Conservation (phyloP, 2,329 filamentous ascomycete genomes). For the Colletotrichum karsti region DNA sequence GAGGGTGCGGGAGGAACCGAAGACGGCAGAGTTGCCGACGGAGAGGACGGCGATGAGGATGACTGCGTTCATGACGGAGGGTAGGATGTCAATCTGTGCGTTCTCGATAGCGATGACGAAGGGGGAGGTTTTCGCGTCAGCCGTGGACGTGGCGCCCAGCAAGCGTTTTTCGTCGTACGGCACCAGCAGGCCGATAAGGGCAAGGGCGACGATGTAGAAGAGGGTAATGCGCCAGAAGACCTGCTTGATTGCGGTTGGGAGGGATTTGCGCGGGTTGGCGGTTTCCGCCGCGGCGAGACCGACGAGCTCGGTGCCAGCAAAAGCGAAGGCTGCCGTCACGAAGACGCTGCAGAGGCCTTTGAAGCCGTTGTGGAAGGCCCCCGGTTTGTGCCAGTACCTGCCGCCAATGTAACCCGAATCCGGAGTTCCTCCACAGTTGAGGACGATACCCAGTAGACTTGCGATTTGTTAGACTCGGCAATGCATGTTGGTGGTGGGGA, state of each 20-base stretch:
- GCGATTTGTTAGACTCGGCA: slow-evolving; percentile 13
- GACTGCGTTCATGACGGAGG: slow-evolving; percentile 93
- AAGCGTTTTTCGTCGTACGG: slow-evolving; percentile 75
- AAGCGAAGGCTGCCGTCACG: slow-evolving; percentile 80
- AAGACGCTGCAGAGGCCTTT: slow-evolving; percentile 84
- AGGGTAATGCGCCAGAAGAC: slow-evolving; percentile 94
- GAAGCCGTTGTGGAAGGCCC: slow-evolving; percentile 86
- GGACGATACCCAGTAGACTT: slow-evolving; percentile 83
- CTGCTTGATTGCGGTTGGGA: slow-evolving; percentile 90
- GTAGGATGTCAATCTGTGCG: slow-evolving; percentile 81
- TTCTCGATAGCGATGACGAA: slow-evolving; percentile 94
- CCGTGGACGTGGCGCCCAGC: slow-evolving; percentile 58
- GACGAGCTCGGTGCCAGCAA: slow-evolving; percentile 79
- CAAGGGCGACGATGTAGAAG: slow-evolving; percentile 88
- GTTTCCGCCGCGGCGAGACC: slow-evolving; percentile 82
- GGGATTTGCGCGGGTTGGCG: slow-evolving; percentile 79
- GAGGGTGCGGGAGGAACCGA: slow-evolving; percentile 89
- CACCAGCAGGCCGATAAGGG: slow-evolving; percentile 83
- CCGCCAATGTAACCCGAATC: slow-evolving; percentile 82
- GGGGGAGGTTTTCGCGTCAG: slow-evolving; percentile 77
- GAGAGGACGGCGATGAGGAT: slow-evolving; percentile 91
- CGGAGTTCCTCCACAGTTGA: slow-evolving; percentile 83
- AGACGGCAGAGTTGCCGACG: slow-evolving; percentile 91
- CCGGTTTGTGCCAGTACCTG: slow-evolving; percentile 78
- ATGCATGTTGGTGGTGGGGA: background rate